Percentiles rank a stretch among this genome's conserved stretches.
Conservation (phyloP, 768 basidiomycete species). For the Cystofilobasidium macerans region DNA sequence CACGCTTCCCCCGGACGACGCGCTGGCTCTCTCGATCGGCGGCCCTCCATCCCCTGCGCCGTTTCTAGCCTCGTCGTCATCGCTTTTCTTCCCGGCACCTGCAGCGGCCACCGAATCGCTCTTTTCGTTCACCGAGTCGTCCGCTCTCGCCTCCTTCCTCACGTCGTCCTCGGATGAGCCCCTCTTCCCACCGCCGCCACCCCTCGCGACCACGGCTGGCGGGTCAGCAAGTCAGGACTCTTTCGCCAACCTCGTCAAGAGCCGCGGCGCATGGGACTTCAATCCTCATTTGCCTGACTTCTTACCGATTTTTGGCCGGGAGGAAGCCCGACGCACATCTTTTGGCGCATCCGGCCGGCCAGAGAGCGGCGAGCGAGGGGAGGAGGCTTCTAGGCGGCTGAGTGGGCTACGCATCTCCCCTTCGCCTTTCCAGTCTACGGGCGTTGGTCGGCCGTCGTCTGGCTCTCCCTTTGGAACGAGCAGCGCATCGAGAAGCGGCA, state of each 20-base stretch:
- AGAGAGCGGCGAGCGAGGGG: neutral
- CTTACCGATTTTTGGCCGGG: conserved; percentile 14
- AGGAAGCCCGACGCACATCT: neutral
- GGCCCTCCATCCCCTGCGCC: neutral
- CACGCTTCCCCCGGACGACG: conserved; percentile 8
- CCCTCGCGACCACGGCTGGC: neutral
- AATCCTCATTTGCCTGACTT: conserved; percentile 20
- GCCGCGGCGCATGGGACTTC: conserved; percentile 23
- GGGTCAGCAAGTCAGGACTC: neutral
- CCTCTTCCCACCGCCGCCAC: neutral
- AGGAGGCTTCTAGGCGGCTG: neutral
- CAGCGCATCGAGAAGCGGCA: neutral
- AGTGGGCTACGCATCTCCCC: neutral
- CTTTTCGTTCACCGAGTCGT: conserved; percentile 20
- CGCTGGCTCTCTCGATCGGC: neutral
- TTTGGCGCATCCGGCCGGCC: neutral
- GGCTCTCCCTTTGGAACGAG: neutral
- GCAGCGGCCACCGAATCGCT: neutral
- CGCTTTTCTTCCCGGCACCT: neutral
- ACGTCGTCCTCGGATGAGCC: conserved; percentile 17
- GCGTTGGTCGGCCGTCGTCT: neutral
- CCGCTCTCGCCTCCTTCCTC: conserved; percentile 21
- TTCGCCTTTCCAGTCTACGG: neutral
- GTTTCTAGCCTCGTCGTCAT: conserved; percentile 1
- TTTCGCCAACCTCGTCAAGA: conserved; percentile 17